phyloP scores from a whole-genome alignment of 2,329 filamentous ascomycete species.

The Fusarium heterosporum region DNA sequence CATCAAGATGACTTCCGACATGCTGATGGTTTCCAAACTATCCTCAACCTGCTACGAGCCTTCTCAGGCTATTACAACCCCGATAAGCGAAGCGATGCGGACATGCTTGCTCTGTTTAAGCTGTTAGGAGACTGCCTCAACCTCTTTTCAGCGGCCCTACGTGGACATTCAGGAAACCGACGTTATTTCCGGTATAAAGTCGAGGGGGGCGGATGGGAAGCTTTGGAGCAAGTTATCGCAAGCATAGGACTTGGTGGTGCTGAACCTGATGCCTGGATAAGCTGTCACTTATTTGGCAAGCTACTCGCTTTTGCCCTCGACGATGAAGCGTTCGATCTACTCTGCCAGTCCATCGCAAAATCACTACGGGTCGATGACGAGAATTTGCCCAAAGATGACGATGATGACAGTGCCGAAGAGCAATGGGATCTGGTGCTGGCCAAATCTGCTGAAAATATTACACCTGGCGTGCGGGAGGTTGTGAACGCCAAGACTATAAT shows the following conservation, averaged over 20 bases:
- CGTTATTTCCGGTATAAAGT: slow-evolving; percentile 85
- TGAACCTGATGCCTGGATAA: slow-evolving; percentile 75
- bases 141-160: slow-evolving; percentile 79
- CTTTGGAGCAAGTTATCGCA: slow-evolving; percentile 77
- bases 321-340: slow-evolving; percentile 76
- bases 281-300: slow-evolving; percentile 82
- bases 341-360: slow-evolving; percentile 69
- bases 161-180: slow-evolving; percentile 85
- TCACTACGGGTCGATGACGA: slow-evolving; percentile 50
- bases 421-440: slow-evolving; percentile 55
- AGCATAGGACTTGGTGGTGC: slow-evolving; percentile 73
- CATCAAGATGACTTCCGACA: slow-evolving; percentile 86
- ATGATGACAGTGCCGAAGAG: slow-evolving; percentile 52
- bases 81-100: slow-evolving; percentile 68
- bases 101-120: slow-evolving; percentile 74
- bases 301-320: slow-evolving; percentile 84
- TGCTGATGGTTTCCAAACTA: slow-evolving; percentile 79
- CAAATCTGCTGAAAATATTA: slow-evolving; percentile 53
- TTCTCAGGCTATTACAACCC: slow-evolving; percentile 82
- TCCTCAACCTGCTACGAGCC: slow-evolving; percentile 76
- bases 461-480: slow-evolving; percentile 59
- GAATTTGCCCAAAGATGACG: slow-evolving; percentile 37
- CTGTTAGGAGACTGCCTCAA: slow-evolving; percentile 78
- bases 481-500: slow-evolving; percentile 65
- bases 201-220: slow-evolving; percentile 81